These are phyloP conservation scores for Nothopassalora personata DNA, from an alignment of 2,329 filamentous ascomycete species.

Conservation along the genomic window DNA sequence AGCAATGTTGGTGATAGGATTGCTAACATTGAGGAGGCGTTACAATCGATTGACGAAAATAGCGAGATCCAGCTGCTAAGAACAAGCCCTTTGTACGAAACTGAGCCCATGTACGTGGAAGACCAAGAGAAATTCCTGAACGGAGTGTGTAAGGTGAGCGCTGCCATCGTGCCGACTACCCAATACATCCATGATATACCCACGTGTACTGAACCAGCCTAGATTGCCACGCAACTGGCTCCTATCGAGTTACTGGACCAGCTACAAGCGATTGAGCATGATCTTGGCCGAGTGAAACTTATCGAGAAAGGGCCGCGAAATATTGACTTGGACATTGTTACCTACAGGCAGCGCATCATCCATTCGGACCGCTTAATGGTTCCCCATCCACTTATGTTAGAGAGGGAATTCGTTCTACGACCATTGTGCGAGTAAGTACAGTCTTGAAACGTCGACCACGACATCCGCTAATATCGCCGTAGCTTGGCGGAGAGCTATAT, in stretches of 20 bases:
- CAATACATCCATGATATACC: no score
- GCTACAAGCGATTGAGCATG: constrained; percentile 77
- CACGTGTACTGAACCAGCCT: not conserved
- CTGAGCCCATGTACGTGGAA: constrained; percentile 90
- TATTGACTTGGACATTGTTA: constrained; percentile 87
- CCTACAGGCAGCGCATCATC: constrained; percentile 67
- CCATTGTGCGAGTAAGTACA: constrained; percentile 70
- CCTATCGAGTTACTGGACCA: constrained; percentile 72
- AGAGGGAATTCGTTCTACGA: constrained; percentile 88
- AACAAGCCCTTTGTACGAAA: constrained; percentile 91
- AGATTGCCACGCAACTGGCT: constrained; percentile 75
- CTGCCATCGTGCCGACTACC: no score
- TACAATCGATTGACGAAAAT: constrained; percentile 63
- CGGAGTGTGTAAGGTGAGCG: constrained; percentile 78
- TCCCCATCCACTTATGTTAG: constrained; percentile 77
- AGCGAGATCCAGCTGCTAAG: constrained; percentile 66
- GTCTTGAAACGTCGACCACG: not conserved
- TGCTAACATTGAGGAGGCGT: constrained; percentile 77
- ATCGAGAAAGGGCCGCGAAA: constrained; percentile 92
- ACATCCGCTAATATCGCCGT: not conserved
- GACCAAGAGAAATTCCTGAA: constrained; percentile 88
- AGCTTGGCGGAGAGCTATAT: constrained; percentile 2
- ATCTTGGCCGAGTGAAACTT: constrained; percentile 72
- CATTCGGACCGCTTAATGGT: constrained; percentile 69
- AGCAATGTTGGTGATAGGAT: constrained; percentile 89